phyloP scores from a whole-genome alignment of 495 filamentous ascomycete genomes.

The Aspergillus asperescens region DNA sequence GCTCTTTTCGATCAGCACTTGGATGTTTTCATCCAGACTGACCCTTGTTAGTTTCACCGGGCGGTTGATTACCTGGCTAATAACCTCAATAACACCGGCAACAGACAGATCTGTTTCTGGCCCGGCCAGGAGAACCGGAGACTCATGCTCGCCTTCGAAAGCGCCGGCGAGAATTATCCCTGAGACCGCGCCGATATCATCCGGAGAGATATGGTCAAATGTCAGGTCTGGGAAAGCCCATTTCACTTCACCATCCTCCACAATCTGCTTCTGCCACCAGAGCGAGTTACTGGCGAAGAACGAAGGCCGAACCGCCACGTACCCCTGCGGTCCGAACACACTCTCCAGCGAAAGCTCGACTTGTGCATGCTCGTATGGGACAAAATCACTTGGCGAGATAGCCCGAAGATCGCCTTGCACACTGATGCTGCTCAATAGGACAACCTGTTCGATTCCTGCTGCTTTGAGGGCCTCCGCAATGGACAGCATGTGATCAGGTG shows the following conservation, averaged over 20 bases:
- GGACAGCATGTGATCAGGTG: conserved; percentile 23
- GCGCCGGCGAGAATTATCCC: conserved; percentile 24
- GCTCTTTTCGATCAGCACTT: conserved; percentile 1
- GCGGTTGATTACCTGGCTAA: conserved; percentile 22
- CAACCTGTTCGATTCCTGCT: conserved; percentile 25
- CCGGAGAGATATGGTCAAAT: conserved; percentile 26
- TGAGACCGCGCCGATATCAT: conserved; percentile 26
- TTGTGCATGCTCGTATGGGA: conserved; percentile 28
- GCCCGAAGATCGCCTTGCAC: conserved; percentile 17
- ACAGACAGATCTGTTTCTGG: conserved; percentile 16
- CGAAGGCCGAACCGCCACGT: conserved; percentile 24
- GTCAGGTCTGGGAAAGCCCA: conserved; percentile 12
- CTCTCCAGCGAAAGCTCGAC: conserved; percentile 27
- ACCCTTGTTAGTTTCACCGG: conserved; percentile 19
- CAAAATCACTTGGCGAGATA: conserved; percentile 13
- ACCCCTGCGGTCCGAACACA: conserved; percentile 21
- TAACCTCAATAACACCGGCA: conserved; percentile 11
- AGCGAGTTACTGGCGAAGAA: conserved; percentile 25
- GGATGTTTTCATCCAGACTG: conserved; percentile 14
- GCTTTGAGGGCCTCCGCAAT: conserved; percentile 24
- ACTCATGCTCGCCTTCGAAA: conserved; percentile 7
- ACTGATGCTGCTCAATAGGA: conserved; percentile 27
- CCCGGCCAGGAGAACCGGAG: conserved; percentile 21
- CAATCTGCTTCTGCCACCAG: conserved; percentile 15
- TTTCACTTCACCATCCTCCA: conserved; percentile 19